These are phyloP conservation scores for Tetrapisispora arboricola DNA, from an alignment of 805 yeast species.

Conservation along the genomic window DNA sequence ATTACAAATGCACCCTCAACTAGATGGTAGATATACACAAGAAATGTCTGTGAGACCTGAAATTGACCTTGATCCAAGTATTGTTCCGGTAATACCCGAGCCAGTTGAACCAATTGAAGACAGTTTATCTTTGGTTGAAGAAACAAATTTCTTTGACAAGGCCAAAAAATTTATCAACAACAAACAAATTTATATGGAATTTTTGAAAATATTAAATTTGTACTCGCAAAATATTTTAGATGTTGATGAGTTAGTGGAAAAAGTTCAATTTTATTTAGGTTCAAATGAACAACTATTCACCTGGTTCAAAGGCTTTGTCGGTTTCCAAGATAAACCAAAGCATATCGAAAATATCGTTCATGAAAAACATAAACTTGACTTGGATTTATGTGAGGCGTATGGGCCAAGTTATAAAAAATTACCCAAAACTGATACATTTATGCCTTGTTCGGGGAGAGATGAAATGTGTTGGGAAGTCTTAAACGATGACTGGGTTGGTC, in stretches of 20 bases:
- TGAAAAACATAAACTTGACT: constrained; percentile 85
- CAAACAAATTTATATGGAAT: constrained; percentile 85
- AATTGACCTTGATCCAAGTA: constrained; percentile 45
- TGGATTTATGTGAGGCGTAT: constrained; percentile 82
- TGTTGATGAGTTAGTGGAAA: constrained; percentile 65
- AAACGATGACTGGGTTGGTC: constrained; percentile 99
- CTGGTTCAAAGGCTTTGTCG: constrained; percentile 91
- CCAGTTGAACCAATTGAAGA: constrained; percentile 54
- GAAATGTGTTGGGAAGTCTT: constrained; percentile 99
- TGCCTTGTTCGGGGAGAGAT: constrained; percentile 98
- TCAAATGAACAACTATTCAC: constrained; percentile 64
- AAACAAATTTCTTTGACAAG: constrained; percentile 81
- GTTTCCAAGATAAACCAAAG: constrained; percentile 74
- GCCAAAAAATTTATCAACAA: constrained; percentile 82
- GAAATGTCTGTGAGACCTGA: constrained; percentile 30
- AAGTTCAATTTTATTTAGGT: constrained; percentile 81
- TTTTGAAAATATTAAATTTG: constrained; percentile 75
- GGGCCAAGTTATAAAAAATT: constrained; percentile 91
- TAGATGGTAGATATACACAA: constrained; percentile 2
- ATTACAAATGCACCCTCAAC: constrained; percentile 9
- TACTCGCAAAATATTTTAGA: constrained; percentile 88
- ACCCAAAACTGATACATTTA: constrained; percentile 87
- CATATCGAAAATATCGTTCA: constrained; percentile 78
- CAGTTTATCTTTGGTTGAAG: constrained; percentile 62
- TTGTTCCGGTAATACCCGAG: constrained; percentile 80